Conservation (phyloP, 1,139 yeast species). For the Keqinozyma sinolaborantium region DNA sequence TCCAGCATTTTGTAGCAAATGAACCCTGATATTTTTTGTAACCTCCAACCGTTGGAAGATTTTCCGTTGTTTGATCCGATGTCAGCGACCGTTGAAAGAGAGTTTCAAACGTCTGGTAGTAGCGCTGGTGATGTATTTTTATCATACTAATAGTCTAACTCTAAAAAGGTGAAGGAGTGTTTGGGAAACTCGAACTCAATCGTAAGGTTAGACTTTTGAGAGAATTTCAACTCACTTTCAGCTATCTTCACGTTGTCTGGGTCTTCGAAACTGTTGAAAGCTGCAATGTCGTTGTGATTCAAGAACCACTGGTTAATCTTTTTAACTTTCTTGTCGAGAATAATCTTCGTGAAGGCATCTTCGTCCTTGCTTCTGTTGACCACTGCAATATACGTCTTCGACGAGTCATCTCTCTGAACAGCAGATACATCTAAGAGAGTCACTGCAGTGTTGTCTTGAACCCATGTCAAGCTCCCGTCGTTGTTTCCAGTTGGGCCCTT, state of each 20-base stretch:
- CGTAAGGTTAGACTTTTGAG: constrained; percentile 3
- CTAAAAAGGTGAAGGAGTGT: constrained; percentile 13
- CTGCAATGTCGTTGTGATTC: constrained; percentile 22
- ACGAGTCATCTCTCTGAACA: constrained; percentile 10
- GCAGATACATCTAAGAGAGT: constrained; percentile 14
- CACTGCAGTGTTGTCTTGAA: constrained; percentile 19
- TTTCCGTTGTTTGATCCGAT: too few relatives aligned
- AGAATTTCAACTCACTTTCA: constrained; percentile 6
- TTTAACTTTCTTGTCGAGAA: constrained; percentile 10
- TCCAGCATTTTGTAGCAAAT: too few relatives aligned
- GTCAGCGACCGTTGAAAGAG: too few relatives aligned
- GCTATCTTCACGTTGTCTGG: constrained; percentile 9
- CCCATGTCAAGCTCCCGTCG: constrained; percentile 16
- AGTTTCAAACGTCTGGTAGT: too few relatives aligned
- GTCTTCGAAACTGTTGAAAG: constrained; percentile 17
- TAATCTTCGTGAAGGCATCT: constrained; percentile 15
- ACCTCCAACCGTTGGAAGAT: too few relatives aligned
- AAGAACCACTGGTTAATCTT: constrained; percentile 15
- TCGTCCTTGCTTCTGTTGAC: constrained; percentile 20
- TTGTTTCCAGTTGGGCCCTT: constrained; percentile 19
- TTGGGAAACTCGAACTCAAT: constrained; percentile 8
- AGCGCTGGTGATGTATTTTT: neutral
- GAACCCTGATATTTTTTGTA: too few relatives aligned
- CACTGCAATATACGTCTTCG: constrained; percentile 18
- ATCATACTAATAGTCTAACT: constrained; percentile 3